Evolutionary conservation across 2,329 filamentous ascomycete genomes (phyloP), one percentile per base, ranked within the genome.

Genomic region (Beauveria medogensis): DNA sequence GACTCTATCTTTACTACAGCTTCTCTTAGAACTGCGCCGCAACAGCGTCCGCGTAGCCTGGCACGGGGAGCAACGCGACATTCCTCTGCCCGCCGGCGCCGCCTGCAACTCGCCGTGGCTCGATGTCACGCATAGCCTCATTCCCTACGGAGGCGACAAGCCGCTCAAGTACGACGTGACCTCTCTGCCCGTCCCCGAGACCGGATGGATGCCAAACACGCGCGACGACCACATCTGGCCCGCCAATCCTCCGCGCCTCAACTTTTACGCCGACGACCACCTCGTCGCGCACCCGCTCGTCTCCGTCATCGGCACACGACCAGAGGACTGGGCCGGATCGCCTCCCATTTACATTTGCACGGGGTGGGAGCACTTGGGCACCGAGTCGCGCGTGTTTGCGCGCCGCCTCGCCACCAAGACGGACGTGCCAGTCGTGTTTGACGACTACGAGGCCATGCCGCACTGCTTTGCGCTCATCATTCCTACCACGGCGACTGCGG

Each of bases 381-480:
- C 91, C 70, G 89, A 92, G 71, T 80, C 79, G 63, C 80, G 79
- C 64, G 83, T 83, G 57, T 69, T 90, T 2, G 88, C 86, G 0
- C 72, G 75, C 46, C 78, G 80, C 44, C 76, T 89, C 12, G 76
- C 77, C 18, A 54, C 50, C 20, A 64, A 67, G 8, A 82, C 88
- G 51, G 84, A 82, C 5, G 86, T 87, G 0, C 69, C 68, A 0
- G 82, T 92, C 0, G 78, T 83, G 3, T 88, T 86, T 67, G 84
- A 90, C 69, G 83, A 91, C 73, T 94, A 86, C 69, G 86, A 92
- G 70, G 87, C 84, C 3, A 93, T 93, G 90, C 89, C 90, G 59
- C 90, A 92, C 73, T 85, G 83, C 66, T 93, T 91, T 69, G 83
- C 81, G 0, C 67, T 85, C 64, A 64, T 90, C 1, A 73, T 90